phyloP scores from a whole-genome alignment of 2,329 filamentous ascomycete species.

The Pyrenochaeta sp. region DNA sequence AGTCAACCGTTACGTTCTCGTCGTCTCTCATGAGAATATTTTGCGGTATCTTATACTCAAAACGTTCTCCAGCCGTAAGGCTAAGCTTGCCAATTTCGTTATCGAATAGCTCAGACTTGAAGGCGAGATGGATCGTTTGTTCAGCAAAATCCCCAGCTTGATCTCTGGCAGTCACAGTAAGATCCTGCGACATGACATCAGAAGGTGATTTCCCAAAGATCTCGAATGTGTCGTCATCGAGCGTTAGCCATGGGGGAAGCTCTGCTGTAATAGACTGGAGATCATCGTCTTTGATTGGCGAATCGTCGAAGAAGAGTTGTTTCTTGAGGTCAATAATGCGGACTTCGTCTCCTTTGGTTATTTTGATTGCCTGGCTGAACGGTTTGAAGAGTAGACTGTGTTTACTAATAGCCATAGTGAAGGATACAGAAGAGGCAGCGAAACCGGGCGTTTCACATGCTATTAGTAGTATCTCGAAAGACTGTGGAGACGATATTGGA shows the following conservation, averaged over 20 bases:
- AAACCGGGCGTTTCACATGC: constrained; percentile 85
- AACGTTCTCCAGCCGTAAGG: constrained; percentile 59
- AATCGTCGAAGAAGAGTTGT: constrained; percentile 48
- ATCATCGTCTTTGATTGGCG: constrained; percentile 57
- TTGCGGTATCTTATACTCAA: constrained; percentile 58
- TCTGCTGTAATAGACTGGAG: constrained; percentile 62
- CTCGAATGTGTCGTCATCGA: constrained; percentile 68
- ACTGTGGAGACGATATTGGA: constrained; percentile 71
- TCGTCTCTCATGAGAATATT: constrained; percentile 53
- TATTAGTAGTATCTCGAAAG: constrained; percentile 75
- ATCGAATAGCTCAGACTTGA: constrained; percentile 54
- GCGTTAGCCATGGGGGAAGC: constrained; percentile 73
- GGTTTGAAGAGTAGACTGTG: constrained; percentile 73
- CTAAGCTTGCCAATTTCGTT: constrained; percentile 56
- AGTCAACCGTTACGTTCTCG: constrained; percentile 53
- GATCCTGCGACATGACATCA: constrained; percentile 66
- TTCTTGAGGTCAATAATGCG: constrained; percentile 40
- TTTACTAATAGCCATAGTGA: constrained; percentile 75
- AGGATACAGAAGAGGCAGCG: constrained; percentile 69
- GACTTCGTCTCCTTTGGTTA: constrained; percentile 43
- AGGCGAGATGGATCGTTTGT: constrained; percentile 61
- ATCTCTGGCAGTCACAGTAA: constrained; percentile 69
- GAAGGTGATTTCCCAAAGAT: constrained; percentile 71
- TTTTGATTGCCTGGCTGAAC: constrained; percentile 44
- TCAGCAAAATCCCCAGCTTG: constrained; percentile 67